Conservation (phyloP, 441 rosid genomes). For the Croton setiger region DNA sequence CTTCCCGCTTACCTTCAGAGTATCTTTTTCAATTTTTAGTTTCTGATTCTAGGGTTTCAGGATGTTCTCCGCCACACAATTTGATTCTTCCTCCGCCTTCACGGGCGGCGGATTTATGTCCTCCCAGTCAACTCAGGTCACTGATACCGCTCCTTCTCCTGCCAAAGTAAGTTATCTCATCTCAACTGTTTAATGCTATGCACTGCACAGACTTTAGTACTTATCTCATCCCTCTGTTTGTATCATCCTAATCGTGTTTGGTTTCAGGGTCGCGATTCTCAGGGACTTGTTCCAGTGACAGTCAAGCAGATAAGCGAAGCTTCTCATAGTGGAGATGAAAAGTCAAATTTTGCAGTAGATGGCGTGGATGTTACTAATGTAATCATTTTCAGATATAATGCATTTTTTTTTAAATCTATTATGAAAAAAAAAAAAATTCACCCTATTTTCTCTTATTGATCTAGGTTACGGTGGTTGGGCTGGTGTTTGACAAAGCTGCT, state of each 20-base stretch:
- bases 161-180: slow-evolving; percentile 39
- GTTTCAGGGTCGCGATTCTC: slow-evolving; percentile 55
- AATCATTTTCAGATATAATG: slow-evolving; percentile 7
- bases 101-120: slow-evolving; percentile 68
- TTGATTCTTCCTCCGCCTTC: slow-evolving; percentile 43
- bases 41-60: slow-evolving; percentile 20
- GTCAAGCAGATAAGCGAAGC: slow-evolving; percentile 83
- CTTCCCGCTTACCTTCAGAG: no score
- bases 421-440: neutral
- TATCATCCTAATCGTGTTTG: neutral
- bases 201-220: no score
- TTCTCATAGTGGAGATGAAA: slow-evolving; percentile 71
- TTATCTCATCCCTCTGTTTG: neutral
- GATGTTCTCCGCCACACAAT: slow-evolving; percentile 54
- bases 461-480: slow-evolving; percentile 77
- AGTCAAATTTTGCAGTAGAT: slow-evolving; percentile 57
- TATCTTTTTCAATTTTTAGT: neutral
- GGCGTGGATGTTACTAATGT: slow-evolving; percentile 69
- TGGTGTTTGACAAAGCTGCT: slow-evolving; percentile 54
- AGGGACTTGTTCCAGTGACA: slow-evolving; percentile 67
- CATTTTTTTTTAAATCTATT: neutral
- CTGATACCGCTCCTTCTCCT: slow-evolving; percentile 47
- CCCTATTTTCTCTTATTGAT: slow-evolving; percentile 1
- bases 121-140: slow-evolving; percentile 50
- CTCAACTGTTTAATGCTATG: neutral